Percentiles rank a stretch among this genome's conserved stretches.
These are phyloP conservation scores for Saururus chinensis DNA, from an alignment of 164 flowering plant genomes.

Conservation along the genomic window DNA sequence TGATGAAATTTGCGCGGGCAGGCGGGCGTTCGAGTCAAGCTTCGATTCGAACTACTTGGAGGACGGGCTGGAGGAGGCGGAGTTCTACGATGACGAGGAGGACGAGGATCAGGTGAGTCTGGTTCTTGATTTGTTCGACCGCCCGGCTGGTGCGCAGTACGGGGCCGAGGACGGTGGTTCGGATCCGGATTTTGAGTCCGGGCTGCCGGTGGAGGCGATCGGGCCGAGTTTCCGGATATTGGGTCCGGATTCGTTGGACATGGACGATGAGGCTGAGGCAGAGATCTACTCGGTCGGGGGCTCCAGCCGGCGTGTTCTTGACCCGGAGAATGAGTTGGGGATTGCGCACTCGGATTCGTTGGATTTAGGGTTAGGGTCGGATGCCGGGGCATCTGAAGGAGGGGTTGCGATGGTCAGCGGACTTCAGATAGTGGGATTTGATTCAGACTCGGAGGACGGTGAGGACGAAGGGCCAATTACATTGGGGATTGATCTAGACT, in stretches of 20 bases:
- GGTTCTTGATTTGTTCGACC: slow-evolving; percentile 51
- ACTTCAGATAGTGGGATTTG: slow-evolving; percentile 24
- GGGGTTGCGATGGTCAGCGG: slow-evolving; percentile 13
- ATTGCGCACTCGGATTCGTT: not conserved
- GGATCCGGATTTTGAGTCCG: not conserved
- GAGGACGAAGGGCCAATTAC: slow-evolving; percentile 12
- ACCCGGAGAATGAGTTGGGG: not conserved
- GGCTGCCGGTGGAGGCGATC: slow-evolving; percentile 18
- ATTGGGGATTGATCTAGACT: slow-evolving; percentile 18
- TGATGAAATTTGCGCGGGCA: too few species aligned
- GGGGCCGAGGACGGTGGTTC: not conserved
- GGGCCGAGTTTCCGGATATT: slow-evolving; percentile 17
- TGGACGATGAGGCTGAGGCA: not conserved
- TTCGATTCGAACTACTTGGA: not conserved
- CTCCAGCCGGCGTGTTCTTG: too few species aligned
- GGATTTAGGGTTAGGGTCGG: slow-evolving; percentile 28
- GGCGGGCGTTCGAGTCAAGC: too few species aligned
- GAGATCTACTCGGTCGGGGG: too few species aligned
- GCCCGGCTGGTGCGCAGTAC: slow-evolving; percentile 1
- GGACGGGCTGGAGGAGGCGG: slow-evolving; percentile 18
- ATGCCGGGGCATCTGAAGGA: slow-evolving; percentile 9
- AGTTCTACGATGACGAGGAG: slow-evolving; percentile 3
- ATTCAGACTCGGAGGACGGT: slow-evolving; percentile 35
- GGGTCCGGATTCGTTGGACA: slow-evolving; percentile 7
- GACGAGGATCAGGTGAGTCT: slow-evolving; percentile 44